A percentile compares a stretch with the other conserved stretches of the same genome.
These are phyloP conservation scores for Peronospora belbahrii DNA, from an alignment of 352 stramenopile species.

Conservation along the genomic window DNA sequence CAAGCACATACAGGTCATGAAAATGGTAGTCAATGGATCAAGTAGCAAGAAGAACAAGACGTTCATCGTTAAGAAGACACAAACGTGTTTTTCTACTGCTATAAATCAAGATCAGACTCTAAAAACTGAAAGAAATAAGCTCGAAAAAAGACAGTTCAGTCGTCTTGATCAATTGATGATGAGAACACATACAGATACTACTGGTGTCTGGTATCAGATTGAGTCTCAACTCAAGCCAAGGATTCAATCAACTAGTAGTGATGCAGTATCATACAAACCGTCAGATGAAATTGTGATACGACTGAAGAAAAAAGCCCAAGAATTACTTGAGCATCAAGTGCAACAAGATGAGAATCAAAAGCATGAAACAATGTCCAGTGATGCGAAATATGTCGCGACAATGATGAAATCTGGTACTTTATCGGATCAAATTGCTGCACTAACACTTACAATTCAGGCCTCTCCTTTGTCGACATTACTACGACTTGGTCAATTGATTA, in stretches of 20 bases:
- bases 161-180: too few species aligned
- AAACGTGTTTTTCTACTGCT: too few species aligned
- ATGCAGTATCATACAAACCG: too few species aligned
- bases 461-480: conserved; percentile 76
- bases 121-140: too few species aligned
- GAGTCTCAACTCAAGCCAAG: conserved; percentile 24
- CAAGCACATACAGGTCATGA: too few species aligned
- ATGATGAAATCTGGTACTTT: conserved; percentile 88
- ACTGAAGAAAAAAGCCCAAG: conserved; percentile 54
- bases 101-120: too few species aligned
- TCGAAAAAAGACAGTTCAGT: too few species aligned
- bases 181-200: too few species aligned
- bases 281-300: conserved; percentile 37
- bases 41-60: too few species aligned
- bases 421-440: conserved; percentile 19
- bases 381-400: conserved; percentile 80
- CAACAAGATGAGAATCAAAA: conserved; percentile 52
- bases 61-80: conserved; percentile 6
- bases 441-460: conserved; percentile 28
- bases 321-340: conserved; percentile 52
- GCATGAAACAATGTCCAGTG: conserved; percentile 65
- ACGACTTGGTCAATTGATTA: conserved; percentile 74
- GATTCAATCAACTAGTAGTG: too few species aligned
- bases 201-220: conserved; percentile 35
- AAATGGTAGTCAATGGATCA: conserved; percentile 11